phyloP scores from a whole-genome alignment of 78 protist genomes.

The Monocercomonoides exilis region DNA sequence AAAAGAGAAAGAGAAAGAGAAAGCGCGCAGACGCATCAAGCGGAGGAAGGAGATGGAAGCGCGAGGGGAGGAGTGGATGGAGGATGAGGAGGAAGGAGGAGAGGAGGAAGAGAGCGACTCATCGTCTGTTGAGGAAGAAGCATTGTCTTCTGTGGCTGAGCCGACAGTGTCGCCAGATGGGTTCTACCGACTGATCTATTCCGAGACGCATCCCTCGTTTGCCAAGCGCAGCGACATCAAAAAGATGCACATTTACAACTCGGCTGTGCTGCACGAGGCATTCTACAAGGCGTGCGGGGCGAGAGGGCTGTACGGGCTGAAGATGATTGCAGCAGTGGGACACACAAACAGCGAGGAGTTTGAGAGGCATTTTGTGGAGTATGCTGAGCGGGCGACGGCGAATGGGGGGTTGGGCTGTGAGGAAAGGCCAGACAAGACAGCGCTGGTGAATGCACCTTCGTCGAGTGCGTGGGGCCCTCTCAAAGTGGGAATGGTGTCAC shows the following conservation, averaged over 20 bases:
- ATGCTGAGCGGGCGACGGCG: neutral
- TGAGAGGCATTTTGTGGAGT: neutral
- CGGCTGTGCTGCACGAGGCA: constrained; percentile 8
- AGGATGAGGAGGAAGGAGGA: neutral
- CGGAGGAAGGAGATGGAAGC: neutral
- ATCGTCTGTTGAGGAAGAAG: too few relatives aligned
- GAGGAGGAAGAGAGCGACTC: too few relatives aligned
- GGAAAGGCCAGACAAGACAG: too few relatives aligned
- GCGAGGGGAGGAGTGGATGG: neutral
- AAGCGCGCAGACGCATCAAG: too few relatives aligned
- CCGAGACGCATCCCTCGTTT: neutral
- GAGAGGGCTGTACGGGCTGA: neutral
- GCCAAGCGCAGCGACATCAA: neutral
- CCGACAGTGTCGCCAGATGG: neutral
- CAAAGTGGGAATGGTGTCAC: too few relatives aligned
- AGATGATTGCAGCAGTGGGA: neutral
- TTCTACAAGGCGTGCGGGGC: neutral
- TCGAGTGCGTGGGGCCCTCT: too few relatives aligned
- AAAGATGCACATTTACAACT: neutral
- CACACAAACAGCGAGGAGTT: neutral
- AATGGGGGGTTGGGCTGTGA: too few relatives aligned
- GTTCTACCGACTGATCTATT: neutral
- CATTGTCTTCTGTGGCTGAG: too few relatives aligned
- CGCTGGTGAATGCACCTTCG: too few relatives aligned
- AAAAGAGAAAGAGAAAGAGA: too few relatives aligned